phyloP scores from a whole-genome alignment of 1,284 basidiomycete genomes.

The Cryptococcus hybrid region DNA sequence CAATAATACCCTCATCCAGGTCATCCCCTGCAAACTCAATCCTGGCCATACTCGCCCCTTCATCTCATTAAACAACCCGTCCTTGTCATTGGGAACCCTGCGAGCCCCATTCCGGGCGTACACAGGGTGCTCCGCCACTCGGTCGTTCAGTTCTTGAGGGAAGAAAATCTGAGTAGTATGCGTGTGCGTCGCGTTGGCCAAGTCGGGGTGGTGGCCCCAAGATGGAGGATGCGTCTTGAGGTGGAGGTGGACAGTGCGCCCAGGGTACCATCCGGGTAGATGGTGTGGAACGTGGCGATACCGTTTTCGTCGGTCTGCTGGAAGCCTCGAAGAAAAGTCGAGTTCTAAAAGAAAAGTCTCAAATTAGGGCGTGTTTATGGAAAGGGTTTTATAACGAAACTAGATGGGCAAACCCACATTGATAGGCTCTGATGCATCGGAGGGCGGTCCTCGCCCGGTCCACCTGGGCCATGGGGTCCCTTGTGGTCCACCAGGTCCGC shows the following conservation, averaged over 20 bases:
- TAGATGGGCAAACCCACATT: no score
- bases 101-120: conserved; percentile 14
- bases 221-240: conserved; percentile 22
- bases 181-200: conserved; percentile 15
- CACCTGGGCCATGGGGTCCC: not conserved
- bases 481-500: conserved; percentile 7
- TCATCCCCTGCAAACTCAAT: no score
- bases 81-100: conserved; percentile 15
- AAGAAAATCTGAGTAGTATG: conserved; percentile 28
- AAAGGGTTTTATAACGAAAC: no score
- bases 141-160: conserved; percentile 40
- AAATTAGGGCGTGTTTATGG: no score
- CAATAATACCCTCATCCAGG: not conserved
- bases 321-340: conserved; percentile 24
- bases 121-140: conserved; percentile 6
- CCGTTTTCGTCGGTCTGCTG: conserved; percentile 19
- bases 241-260: conserved; percentile 25
- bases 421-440: not conserved
- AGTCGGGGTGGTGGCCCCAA: not conserved
- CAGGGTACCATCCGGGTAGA: conserved; percentile 26
- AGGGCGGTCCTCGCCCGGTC: no score
- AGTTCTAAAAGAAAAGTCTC: conserved; percentile 18
- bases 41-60: not conserved
- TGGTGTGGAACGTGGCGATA: conserved; percentile 16
- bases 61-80: conserved; percentile 6